Percentiles rank a stretch among this genome's conserved stretches.
Conservation (phyloP, 495 filamentous ascomycete genomes). For the Neurospora sp. region DNA sequence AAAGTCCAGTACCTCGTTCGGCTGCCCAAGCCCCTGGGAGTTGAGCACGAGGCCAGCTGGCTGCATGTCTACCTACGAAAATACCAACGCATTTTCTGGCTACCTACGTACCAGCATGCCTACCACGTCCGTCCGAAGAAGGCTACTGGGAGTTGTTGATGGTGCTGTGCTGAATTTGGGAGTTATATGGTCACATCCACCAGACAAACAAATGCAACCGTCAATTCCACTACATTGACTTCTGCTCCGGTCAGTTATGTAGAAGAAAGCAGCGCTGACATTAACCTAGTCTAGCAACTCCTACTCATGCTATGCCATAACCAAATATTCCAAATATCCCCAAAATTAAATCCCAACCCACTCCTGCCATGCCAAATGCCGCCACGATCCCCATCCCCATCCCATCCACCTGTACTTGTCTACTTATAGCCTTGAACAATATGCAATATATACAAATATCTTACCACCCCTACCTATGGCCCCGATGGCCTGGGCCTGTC, state of each 20-base stretch:
- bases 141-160: background rate
- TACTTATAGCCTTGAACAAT: too few species aligned
- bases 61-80: background rate
- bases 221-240: too few species aligned
- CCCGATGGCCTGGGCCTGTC: too few species aligned
- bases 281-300: too few species aligned
- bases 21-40: background rate
- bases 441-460: too few species aligned
- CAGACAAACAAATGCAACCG: too few species aligned
- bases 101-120: background rate
- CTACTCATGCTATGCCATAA: background rate
- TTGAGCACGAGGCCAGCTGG: background rate
- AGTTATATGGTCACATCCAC: too few species aligned
- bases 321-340: background rate
- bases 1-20: too few species aligned
- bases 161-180: too few species aligned
- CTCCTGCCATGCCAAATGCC: background rate
- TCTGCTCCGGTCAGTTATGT: too few species aligned
- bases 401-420: background rate
- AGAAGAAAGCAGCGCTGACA: too few species aligned
- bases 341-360: background rate
- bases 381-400: background rate
- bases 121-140: background rate
- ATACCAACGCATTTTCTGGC: background rate
- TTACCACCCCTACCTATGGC: background rate